Conservation (phyloP, 768 basidiomycete species). For the Coprinopsis cinerea region DNA sequence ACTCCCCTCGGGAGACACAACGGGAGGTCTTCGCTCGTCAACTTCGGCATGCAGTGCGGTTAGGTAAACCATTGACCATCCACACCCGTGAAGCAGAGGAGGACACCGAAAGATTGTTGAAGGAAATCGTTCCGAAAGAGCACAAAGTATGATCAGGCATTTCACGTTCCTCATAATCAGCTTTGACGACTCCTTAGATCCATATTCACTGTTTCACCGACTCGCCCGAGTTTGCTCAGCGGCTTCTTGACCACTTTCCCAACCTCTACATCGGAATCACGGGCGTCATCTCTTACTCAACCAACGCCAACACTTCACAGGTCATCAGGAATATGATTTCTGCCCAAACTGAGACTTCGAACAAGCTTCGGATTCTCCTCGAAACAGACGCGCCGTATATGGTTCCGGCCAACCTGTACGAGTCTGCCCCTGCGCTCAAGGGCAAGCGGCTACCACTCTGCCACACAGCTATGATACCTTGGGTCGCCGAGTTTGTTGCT, state of each 20-base stretch:
- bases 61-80: slow-evolving; percentile 76
- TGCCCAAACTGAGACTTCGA: background rate
- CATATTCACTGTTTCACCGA: slow-evolving; percentile 91
- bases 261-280: slow-evolving; percentile 84
- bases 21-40: slow-evolving; percentile 62
- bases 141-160: slow-evolving; percentile 45
- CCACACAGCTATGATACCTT: slow-evolving; percentile 79
- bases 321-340: slow-evolving; percentile 55
- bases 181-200: slow-evolving; percentile 38
- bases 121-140: slow-evolving; percentile 65
- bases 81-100: slow-evolving; percentile 84
- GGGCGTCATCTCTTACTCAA: slow-evolving; percentile 76
- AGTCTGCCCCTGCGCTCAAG: slow-evolving; percentile 43
- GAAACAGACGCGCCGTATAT: slow-evolving; percentile 90
- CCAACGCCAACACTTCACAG: slow-evolving; percentile 64
- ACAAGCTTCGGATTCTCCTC: slow-evolving; percentile 48
- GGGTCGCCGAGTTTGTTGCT: slow-evolving; percentile 76
- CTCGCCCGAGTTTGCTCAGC: slow-evolving; percentile 63
- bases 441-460: slow-evolving; percentile 63
- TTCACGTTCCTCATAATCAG: background rate
- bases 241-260: slow-evolving; percentile 70
- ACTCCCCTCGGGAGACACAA: slow-evolving; percentile 67
- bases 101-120: slow-evolving; percentile 75
- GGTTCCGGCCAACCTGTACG: slow-evolving; percentile 72
- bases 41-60: slow-evolving; percentile 56